Conservation (phyloP, 148 eudicot genomes). For the Rhododendron mucronatum region DNA sequence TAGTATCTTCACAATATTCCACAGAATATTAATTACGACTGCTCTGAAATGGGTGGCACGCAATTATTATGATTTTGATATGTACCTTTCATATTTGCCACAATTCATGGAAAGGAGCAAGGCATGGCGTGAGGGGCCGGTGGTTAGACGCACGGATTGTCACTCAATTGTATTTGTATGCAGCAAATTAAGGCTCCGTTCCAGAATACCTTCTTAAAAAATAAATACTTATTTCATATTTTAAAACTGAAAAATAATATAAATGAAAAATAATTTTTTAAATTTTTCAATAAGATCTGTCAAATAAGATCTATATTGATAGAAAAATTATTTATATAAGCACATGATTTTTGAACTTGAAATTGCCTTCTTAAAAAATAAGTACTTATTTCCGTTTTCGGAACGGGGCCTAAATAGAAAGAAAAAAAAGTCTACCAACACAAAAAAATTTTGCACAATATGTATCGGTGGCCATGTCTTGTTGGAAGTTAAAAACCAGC, state of each 20-base stretch:
- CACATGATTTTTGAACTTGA: no score
- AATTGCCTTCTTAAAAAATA: no score
- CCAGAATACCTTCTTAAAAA: no score
- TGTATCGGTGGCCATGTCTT: neutral
- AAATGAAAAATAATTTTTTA: no score
- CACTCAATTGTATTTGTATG: neutral
- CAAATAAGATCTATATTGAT: no score
- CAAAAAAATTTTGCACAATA: neutral
- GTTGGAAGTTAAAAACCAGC: neutral
- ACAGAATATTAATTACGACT: neutral
- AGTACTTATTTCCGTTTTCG: no score
- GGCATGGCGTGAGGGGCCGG: neutral
- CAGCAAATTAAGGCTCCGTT: neutral
- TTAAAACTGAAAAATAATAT: no score
- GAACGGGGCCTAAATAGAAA: no score
- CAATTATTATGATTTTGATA: neutral
- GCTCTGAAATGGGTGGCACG: neutral
- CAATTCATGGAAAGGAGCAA: no score
- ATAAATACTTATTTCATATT: no score
- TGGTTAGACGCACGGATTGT: neutral
- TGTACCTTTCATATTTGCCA: neutral
- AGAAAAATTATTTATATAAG: no score
- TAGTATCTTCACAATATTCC: neutral
- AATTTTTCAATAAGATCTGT: no score
- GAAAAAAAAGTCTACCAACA: neutral